A percentile compares a stretch with the other conserved stretches of the same genome.
Evolutionary conservation across 2,329 filamentous ascomycete species (phyloP).

Genomic region (Mariannaea sp.): DNA sequence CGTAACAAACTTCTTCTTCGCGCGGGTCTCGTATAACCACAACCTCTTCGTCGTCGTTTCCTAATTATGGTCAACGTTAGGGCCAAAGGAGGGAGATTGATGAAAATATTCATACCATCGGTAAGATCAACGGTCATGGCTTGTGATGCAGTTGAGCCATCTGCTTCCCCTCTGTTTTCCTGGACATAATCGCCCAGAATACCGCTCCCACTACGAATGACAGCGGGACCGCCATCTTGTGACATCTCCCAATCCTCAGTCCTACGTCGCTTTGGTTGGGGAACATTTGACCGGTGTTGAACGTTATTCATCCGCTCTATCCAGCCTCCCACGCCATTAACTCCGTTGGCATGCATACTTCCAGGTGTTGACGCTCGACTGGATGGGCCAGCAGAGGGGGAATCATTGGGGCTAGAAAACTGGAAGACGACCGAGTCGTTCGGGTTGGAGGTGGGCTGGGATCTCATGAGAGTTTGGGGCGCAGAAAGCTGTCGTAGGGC

Average conservation of each 20-base stretch:
- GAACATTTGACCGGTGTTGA: conserved; percentile 62
- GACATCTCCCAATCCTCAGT: conserved; percentile 51
- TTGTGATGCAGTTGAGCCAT: conserved; percentile 34
- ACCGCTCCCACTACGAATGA: conserved; percentile 52
- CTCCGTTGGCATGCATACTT: conserved; percentile 30
- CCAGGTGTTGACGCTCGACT: conserved; percentile 43
- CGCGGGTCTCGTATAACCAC: conserved; percentile 62
- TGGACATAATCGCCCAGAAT: conserved; percentile 70
- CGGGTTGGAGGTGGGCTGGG: conserved; percentile 33
- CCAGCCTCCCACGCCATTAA: conserved; percentile 60
- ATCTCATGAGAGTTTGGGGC: conserved; percentile 28
- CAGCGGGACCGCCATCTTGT: conserved; percentile 44
- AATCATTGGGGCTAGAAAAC: conserved; percentile 46
- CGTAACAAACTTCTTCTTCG: conserved; percentile 79
- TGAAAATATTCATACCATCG: conserved; percentile 45
- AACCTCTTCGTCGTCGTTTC: conserved; percentile 59
- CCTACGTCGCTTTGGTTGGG: conserved; percentile 70
- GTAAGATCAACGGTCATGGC: conserved; percentile 63
- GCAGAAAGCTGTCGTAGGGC: conserved; percentile 32
- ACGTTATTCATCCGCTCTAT: conserved; percentile 80
- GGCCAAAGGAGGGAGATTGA: background rate
- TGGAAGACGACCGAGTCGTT: conserved; percentile 48
- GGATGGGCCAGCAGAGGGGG: conserved; percentile 41
- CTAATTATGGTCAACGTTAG: conserved; percentile 23
- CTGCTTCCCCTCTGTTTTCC: conserved; percentile 57